Percentiles rank a stretch among this genome's conserved stretches.
These are phyloP conservation scores for Saccharomyces hybrid DNA, from an alignment of 1,139 yeast species.

Conservation along the genomic window DNA sequence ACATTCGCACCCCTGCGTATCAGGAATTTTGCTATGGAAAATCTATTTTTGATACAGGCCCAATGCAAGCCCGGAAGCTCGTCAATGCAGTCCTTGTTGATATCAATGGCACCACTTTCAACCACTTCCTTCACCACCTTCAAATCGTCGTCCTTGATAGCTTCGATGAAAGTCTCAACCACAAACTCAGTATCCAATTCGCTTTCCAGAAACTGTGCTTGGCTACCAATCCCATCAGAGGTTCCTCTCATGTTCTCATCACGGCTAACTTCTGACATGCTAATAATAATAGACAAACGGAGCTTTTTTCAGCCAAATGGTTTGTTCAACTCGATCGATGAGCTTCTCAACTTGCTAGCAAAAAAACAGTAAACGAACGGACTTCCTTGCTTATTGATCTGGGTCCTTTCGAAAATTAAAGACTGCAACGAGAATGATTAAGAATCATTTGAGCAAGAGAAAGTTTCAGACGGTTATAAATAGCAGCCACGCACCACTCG, in stretches of 20 bases:
- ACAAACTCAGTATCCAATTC: neutral
- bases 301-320: neutral
- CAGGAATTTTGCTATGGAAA: constrained; percentile 53
- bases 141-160: constrained; percentile 43
- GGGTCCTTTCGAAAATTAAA: neutral
- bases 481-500: neutral
- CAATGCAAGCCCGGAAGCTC: constrained; percentile 80
- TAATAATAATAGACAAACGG: neutral
- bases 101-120: constrained; percentile 32
- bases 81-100: constrained; percentile 39
- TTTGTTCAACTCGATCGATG: neutral
- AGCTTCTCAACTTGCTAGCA: neutral
- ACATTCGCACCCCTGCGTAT: constrained; percentile 55
- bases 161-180: constrained; percentile 14
- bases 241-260: neutral
- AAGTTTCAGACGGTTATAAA: neutral
- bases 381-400: too few relatives aligned
- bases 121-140: constrained; percentile 36
- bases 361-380: neutral
- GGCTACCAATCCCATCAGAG: neutral
- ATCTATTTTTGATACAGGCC: constrained; percentile 80
- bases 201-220: neutral
- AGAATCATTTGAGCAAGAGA: neutral
- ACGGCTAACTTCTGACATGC: neutral
- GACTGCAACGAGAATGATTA: neutral